phyloP scores from a whole-genome alignment of 768 basidiomycete genomes.

The Collybiopsis confluens region DNA sequence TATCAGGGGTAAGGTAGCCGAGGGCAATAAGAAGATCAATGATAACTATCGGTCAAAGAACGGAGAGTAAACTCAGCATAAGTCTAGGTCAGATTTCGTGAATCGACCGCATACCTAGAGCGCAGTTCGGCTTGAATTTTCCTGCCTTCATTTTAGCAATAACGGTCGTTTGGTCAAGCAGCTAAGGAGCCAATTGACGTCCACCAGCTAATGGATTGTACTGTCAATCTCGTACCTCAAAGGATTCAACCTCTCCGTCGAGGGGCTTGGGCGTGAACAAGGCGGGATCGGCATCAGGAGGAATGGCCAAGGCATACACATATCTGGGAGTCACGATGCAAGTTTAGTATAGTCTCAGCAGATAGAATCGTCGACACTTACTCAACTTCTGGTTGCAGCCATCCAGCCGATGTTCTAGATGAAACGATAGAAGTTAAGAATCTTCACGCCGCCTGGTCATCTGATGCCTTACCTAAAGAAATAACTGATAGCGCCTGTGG shows the following conservation, averaged over 20 bases:
- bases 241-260: constrained; percentile 94
- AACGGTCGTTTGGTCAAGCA: constrained; percentile 62
- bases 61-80: no score
- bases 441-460: background rate
- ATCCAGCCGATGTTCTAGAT: constrained; percentile 57
- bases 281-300: constrained; percentile 39
- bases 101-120: constrained; percentile 60
- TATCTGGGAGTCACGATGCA: constrained; percentile 64
- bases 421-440: background rate
- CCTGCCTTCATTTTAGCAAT: constrained; percentile 59
- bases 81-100: no score
- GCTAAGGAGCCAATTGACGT: constrained; percentile 31
- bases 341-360: background rate
- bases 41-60: constrained; percentile 49
- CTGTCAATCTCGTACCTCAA: constrained; percentile 53
- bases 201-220: background rate
- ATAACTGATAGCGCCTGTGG: constrained; percentile 76
- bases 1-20: constrained; percentile 82
- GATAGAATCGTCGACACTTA: constrained; percentile 28
- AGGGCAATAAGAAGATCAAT: constrained; percentile 88
- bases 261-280: constrained; percentile 64
- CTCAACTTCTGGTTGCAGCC: constrained; percentile 88
- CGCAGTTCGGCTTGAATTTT: constrained; percentile 92
- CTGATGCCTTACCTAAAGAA: constrained; percentile 59
- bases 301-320: constrained; percentile 78